phyloP scores from a whole-genome alignment of 345 rosid genomes.

The Limnanthes douglasii region DNA sequence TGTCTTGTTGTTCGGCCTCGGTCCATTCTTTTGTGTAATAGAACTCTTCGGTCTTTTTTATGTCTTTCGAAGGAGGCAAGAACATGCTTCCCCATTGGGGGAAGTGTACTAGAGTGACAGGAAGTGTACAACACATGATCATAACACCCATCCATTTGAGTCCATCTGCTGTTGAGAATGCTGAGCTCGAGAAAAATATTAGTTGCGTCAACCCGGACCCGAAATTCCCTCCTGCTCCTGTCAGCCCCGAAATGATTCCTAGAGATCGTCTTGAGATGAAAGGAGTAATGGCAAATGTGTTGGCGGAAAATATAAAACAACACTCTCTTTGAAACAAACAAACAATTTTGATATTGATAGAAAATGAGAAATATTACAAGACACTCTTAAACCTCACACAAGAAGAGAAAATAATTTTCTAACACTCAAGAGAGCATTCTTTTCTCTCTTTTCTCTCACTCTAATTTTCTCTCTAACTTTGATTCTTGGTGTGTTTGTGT shows the following conservation, averaged over 20 bases:
- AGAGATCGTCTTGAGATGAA: constrained; percentile 61
- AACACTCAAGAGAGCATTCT: too few relatives aligned
- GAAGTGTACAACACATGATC: constrained; percentile 49
- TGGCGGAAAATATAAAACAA: too few relatives aligned
- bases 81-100: constrained; percentile 88
- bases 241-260: constrained; percentile 65
- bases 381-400: too few relatives aligned
- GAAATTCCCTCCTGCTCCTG: constrained; percentile 69
- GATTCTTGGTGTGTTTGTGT: too few relatives aligned
- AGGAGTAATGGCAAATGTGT: constrained; percentile 56
- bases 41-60: constrained; percentile 31
- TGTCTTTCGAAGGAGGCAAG: constrained; percentile 30
- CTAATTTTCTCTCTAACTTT: too few relatives aligned
- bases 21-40: constrained; percentile 43
- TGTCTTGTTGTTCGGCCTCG: constrained; percentile 47
- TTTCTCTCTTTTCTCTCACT: too few relatives aligned
- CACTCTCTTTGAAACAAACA: too few relatives aligned
- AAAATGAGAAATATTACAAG: too few relatives aligned
- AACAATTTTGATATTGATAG: too few relatives aligned
- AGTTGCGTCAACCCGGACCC: constrained; percentile 71
- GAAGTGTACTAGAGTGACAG: constrained; percentile 47
- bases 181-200: constrained; percentile 39
- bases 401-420: too few relatives aligned
- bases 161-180: constrained; percentile 40
- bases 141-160: constrained; percentile 55